Evolutionary conservation across 306 rosid species (phyloP), one percentile per base, ranked within the genome.

Genomic region (Urtica urens): DNA sequence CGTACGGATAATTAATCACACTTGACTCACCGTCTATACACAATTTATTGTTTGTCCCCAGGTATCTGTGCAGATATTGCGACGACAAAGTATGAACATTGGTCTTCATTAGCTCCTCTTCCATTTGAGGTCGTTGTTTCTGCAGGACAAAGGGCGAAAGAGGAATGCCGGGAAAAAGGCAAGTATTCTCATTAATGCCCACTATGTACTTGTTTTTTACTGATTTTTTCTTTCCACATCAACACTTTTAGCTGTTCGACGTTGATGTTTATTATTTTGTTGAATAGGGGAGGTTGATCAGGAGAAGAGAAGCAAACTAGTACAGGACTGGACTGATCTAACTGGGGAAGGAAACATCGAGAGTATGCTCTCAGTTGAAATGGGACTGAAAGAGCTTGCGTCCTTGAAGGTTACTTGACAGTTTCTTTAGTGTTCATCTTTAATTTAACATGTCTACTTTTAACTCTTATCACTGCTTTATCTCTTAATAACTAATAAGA

Each of bases 91-190:
- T 79, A 84, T 23, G 95, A 90, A 55, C 82, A 77, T 56, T 90
- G 97, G 97, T 84, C 95, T 34, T 90, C 97, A 57, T 57, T 90
- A 60, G 97, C 97, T 38, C 97, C 97, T 62, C 95, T 90, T 57
- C 95, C 97, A 68, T 90, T 90, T 75, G 97, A 90, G 77, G 76
- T 90, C 4, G 95, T 90, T 53, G 67, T 90, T 70, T 90, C 97
- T 64, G 97, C 95, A 3, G 97, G 97, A 57, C 97, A 84, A 71
- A 90, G 81, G 69, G 97, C 97, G 31, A 81, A 90, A 81, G 97
- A 90, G 68, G 97, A 77, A 61, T 65, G 70, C 70, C 77, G 83
- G 85, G 79, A 75, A 66, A 84, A 77, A 74, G 90, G 97, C 67
- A 63, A 67, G 84, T 72, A 59, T 49, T 40, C 27, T 33, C 51